Base-by-base conservation (phyloP, 2,329 filamentous ascomycete species). In the Xylariales sp. region DNA sequence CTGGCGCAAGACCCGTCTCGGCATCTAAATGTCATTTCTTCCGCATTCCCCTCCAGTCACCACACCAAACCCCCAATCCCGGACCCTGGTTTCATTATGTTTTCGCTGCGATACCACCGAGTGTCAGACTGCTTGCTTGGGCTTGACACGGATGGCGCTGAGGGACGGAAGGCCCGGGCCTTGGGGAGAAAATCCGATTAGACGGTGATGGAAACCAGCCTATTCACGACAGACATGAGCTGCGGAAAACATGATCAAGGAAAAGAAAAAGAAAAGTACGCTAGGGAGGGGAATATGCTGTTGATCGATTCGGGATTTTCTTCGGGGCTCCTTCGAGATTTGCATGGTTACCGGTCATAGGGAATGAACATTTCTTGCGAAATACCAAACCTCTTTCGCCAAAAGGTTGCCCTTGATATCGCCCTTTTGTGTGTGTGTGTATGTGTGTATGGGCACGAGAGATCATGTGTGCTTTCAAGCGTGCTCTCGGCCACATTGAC, bases 1-100 rank as follows among this genome's bases (percentile, higher is more conserved):
- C 72, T 98, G 93, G 93, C 88, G 93, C 79, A 98, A 98, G 91
- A 97, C 93, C 68, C 86, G 89, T 69, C 88, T 98, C 75, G 89
- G 89, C 67, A 94, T 98, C 79, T 98, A 93, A 79, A 81, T 72
- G 68, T 70, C 66, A n/a, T n/a, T n/a, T n/a, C n/a, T n/a, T n/a
- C 76, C 69, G 61, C 66, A 62, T 57, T 59, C 52, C 59, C 54
- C 55, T 55, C 53, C 51, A 49, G 39, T 54, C 55, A 54, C 52
- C 51, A 49, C 39, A 43, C 40, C 52, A 46, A 53, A 51, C 50
- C 51, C 50, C n/a, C 23, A 10, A 19, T 14, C 18, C 36, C 13
- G 29, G 35, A 38, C 23, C 21, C 18, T 37, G n/a, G n/a, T n/a
- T n/a, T n/a, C n/a, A n/a, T n/a, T n/a, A n/a, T n/a, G n/a, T n/a